phyloP scores from a whole-genome alignment of 2,329 filamentous ascomycete genomes.

The Trichoderma aggressivum region DNA sequence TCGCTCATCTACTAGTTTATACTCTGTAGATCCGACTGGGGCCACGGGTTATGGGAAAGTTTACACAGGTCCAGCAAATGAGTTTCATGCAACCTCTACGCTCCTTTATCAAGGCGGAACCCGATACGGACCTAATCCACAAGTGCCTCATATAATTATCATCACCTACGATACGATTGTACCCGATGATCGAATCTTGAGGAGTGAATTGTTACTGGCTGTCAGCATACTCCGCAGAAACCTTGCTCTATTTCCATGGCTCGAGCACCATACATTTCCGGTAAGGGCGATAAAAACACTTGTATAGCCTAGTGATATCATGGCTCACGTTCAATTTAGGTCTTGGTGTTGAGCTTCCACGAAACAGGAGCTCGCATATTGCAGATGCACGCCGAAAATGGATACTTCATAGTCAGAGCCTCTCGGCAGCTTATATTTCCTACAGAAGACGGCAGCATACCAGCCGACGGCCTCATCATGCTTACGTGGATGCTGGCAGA shows the following conservation, averaged over 20 bases:
- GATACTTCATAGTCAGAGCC: background rate
- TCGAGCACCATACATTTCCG: background rate
- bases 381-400: background rate
- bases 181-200: background rate
- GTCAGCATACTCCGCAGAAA: background rate
- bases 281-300: background rate
- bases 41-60: background rate
- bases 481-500: background rate
- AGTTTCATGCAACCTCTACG: background rate
- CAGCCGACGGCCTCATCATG: background rate
- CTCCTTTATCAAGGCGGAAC: background rate
- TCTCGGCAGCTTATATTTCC: background rate
- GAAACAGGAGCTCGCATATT: background rate
- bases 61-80: background rate
- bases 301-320: background rate
- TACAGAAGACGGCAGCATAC: background rate
- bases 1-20: background rate
- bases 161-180: background rate
- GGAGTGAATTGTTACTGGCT: background rate
- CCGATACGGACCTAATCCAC: background rate
- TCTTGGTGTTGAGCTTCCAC: background rate
- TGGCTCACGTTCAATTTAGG: background rate
- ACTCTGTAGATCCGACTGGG: background rate
- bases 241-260: background rate
- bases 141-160: background rate